These are phyloP conservation scores for Noccaea caerulescens DNA, from an alignment of 345 rosid genomes.

Conservation along the genomic window DNA sequence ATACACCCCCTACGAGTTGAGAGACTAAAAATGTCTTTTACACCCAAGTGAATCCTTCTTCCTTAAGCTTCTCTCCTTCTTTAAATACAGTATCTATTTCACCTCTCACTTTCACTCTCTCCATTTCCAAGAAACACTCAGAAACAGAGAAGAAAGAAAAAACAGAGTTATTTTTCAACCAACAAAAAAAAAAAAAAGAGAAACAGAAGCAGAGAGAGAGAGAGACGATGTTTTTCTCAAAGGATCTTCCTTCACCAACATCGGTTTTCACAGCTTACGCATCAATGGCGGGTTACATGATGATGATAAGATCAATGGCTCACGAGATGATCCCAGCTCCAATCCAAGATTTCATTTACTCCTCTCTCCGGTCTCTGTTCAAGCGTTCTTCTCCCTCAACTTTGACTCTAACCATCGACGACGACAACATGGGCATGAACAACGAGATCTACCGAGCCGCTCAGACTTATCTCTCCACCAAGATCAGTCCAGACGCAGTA, in stretches of 20 bases:
- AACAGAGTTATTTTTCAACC: no score
- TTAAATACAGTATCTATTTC: slow-evolving; percentile 27
- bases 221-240: slow-evolving; percentile 47
- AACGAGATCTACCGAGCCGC: slow-evolving; percentile 63
- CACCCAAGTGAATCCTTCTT: slow-evolving; percentile 33
- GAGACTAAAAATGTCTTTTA: slow-evolving; percentile 24
- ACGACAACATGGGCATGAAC: slow-evolving; percentile 44
- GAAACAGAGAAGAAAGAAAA: slow-evolving; percentile 4
- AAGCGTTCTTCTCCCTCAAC: slow-evolving; percentile 44
- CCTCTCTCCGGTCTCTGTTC: slow-evolving; percentile 46
- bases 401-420: slow-evolving; percentile 57
- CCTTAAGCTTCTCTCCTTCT: slow-evolving; percentile 31
- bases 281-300: slow-evolving; percentile 60
- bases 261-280: slow-evolving; percentile 64
- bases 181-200: not conserved
- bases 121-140: slow-evolving; percentile 24
- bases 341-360: slow-evolving; percentile 46
- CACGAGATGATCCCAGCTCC: slow-evolving; percentile 57
- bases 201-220: not conserved
- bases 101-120: slow-evolving; percentile 26
- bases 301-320: slow-evolving; percentile 57
- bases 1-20: no score
- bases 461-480: slow-evolving; percentile 57
- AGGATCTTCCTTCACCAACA: slow-evolving; percentile 56
- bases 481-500: slow-evolving; percentile 52